Evolutionary conservation across 768 basidiomycete genomes (phyloP), one percentile per base, ranked within the genome.

Genomic region (Termitomyces sp.): DNA sequence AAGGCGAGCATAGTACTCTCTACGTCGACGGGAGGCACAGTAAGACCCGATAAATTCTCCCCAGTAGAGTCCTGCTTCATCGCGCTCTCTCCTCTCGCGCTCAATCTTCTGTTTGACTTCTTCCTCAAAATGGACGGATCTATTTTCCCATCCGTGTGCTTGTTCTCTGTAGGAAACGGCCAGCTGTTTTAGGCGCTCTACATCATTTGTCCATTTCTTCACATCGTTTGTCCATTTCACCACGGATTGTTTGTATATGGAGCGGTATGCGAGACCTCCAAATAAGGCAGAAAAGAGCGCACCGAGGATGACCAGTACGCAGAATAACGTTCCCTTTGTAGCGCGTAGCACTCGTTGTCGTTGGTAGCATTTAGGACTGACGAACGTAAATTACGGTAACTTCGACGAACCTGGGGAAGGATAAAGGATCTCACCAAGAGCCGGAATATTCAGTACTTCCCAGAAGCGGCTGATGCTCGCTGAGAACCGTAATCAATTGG

Each of bases 11-110:
- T 27, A 44, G 41, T 65, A 65, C 20, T 44, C 45, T 39, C 42
- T 61, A 6, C 27, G 45, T 16, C 45, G 48, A 15, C 49, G 39
- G 18, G 50, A 30, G 3, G 24, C 13, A 24, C 64, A 65, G n/a
- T 55, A 53, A 30, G 48, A 54, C 2, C 45, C 49, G 2, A 42
- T 22, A 20, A 65, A 30, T 16, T 60, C 54, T 9, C 48, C 61
- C 64, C 61, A 65, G 39, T 54, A 62, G 4, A 65, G 39, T 37
- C 55, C 34, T 46, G 59, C 59, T 20, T 30, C 47, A 15, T 55
- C 59, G 4, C 61, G 47, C 16, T 62, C 54, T 7, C 34, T 22
- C 8, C 22, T 20, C 54, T 65, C 61, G 36, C 33, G n/a, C 36
- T 55, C 45, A 11, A 51, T 24, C 15, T 37, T 58, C 39, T 54